These are phyloP conservation scores for Aspergillus saccharolyticus DNA, from an alignment of 495 filamentous ascomycete species.

Conservation along the genomic window DNA sequence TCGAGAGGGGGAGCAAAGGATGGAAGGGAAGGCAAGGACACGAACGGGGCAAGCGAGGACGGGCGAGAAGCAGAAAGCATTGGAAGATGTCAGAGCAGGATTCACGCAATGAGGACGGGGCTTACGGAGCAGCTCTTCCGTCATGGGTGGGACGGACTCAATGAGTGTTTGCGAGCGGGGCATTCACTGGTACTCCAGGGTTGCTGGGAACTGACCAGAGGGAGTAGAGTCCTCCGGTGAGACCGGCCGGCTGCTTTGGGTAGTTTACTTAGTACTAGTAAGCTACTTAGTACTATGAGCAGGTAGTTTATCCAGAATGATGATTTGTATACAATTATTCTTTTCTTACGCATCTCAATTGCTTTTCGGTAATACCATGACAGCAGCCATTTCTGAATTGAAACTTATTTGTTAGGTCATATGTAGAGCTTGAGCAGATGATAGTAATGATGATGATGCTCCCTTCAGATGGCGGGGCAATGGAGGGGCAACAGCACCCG, in stretches of 20 bases:
- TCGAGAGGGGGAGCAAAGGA: conserved; percentile 3
- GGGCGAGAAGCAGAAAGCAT: conserved; percentile 8
- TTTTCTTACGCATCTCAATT: no score
- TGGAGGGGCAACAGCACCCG: conserved; percentile 29
- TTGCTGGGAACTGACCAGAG: conserved; percentile 27
- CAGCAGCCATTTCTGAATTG: no score
- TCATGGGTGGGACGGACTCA: conserved; percentile 35
- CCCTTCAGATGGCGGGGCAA: conserved; percentile 29
- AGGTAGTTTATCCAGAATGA: no score
- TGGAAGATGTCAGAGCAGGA: conserved; percentile 20
- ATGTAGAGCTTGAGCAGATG: no score
- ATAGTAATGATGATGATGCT: conserved; percentile 16
- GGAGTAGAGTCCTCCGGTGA: conserved; percentile 43
- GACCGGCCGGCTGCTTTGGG: no score
- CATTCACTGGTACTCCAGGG: no score
- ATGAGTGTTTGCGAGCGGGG: not conserved
- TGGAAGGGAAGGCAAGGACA: conserved; percentile 8
- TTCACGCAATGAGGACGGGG: conserved; percentile 15
- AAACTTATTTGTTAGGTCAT: no score
- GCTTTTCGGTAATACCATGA: no score
- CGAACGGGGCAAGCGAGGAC: conserved; percentile 15
- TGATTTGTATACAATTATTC: no score
- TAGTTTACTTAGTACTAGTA: no score
- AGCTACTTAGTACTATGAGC: no score
- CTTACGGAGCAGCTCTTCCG: conserved; percentile 45